Evolutionary conservation across 2,329 filamentous ascomycete species (phyloP).

Genomic region (Aspergillus puulaauensis): DNA sequence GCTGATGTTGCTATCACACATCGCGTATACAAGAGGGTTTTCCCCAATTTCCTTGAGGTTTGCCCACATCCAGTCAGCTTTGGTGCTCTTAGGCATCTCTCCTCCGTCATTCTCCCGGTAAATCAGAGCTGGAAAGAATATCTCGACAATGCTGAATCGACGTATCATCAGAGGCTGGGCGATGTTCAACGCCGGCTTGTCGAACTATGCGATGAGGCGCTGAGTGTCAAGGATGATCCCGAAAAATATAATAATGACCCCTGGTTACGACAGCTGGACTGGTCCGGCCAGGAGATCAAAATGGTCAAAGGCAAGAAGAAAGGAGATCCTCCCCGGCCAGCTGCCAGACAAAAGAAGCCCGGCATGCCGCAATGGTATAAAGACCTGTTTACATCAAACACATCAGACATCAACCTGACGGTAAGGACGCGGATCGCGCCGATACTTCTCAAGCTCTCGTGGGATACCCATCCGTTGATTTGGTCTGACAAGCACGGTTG

Average conservation of each 20-base stretch:
- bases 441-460: constrained; percentile 76
- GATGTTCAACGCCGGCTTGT: constrained; percentile 76
- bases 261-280: constrained; percentile 92
- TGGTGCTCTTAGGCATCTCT: constrained; percentile 87
- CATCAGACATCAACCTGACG: constrained; percentile 68
- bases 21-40: constrained; percentile 88
- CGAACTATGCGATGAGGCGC: constrained; percentile 71
- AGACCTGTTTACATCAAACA: constrained; percentile 72
- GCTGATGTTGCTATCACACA: constrained; percentile 93
- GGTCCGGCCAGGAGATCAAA: constrained; percentile 87
- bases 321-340: constrained; percentile 71
- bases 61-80: constrained; percentile 98
- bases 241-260: constrained; percentile 75
- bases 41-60: constrained; percentile 81
- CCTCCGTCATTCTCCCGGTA: constrained; percentile 87
- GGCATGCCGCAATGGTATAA: constrained; percentile 98
- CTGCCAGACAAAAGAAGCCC: constrained; percentile 83
- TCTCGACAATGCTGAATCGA: constrained; percentile 77
- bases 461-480: constrained; percentile 84
- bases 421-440: constrained; percentile 88
- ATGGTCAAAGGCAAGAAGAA: constrained; percentile 94
- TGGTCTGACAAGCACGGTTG: constrained; percentile 95
- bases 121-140: constrained; percentile 87
- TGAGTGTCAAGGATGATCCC: constrained; percentile 68
- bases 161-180: constrained; percentile 72